A percentile compares a stretch with the other conserved stretches of the same genome.
Evolutionary conservation across 2,329 filamentous ascomycete genomes (phyloP).

Genomic region (Trichoderma pleuroti): DNA sequence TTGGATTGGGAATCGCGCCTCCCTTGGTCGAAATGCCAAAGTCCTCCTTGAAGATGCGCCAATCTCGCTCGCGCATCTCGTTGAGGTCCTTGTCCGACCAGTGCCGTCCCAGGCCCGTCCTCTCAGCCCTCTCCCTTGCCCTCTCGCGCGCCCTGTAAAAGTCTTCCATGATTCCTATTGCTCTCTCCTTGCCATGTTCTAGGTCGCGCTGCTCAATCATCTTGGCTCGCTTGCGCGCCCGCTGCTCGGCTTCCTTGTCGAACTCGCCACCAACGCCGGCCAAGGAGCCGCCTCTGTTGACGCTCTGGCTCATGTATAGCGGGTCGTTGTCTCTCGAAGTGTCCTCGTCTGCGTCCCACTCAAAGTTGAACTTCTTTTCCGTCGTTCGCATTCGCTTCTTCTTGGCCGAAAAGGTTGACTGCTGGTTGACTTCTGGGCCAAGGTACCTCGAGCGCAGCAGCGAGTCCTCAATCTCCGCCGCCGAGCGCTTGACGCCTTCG

Average conservation of each 20-base stretch:
- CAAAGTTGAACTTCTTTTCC: slow-evolving; percentile 98
- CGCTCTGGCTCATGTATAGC: slow-evolving; percentile 53
- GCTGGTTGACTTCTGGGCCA: slow-evolving; percentile 79
- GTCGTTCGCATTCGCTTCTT: slow-evolving; percentile 93
- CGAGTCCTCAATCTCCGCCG: slow-evolving; percentile 67
- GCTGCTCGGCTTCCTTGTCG: slow-evolving; percentile 53
- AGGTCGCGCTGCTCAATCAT: slow-evolving; percentile 71
- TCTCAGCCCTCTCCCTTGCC: slow-evolving; percentile 67
- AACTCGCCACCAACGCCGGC: slow-evolving; percentile 50
- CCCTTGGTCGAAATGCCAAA: slow-evolving; percentile 96
- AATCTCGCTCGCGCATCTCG: slow-evolving; percentile 96
- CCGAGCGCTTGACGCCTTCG: slow-evolving; percentile 38
- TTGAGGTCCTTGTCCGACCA: slow-evolving; percentile 92
- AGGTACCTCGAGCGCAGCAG: slow-evolving; percentile 81
- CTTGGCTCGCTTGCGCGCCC: slow-evolving; percentile 57
- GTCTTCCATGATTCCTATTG: slow-evolving; percentile 78
- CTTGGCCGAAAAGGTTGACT: slow-evolving; percentile 84
- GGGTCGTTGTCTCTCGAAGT: slow-evolving; percentile 69
- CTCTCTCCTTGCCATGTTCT: slow-evolving; percentile 72
- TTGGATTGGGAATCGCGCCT: slow-evolving; percentile 86
- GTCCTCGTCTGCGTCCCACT: slow-evolving; percentile 94
- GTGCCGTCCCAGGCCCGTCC: slow-evolving; percentile 80
- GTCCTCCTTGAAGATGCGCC: slow-evolving; percentile 99
- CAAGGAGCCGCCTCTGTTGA: slow-evolving; percentile 36
- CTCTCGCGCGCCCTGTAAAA: slow-evolving; percentile 59